Evolutionary conservation across 345 rosid species (phyloP).

Genomic region (Anastatica hierochuntica): DNA sequence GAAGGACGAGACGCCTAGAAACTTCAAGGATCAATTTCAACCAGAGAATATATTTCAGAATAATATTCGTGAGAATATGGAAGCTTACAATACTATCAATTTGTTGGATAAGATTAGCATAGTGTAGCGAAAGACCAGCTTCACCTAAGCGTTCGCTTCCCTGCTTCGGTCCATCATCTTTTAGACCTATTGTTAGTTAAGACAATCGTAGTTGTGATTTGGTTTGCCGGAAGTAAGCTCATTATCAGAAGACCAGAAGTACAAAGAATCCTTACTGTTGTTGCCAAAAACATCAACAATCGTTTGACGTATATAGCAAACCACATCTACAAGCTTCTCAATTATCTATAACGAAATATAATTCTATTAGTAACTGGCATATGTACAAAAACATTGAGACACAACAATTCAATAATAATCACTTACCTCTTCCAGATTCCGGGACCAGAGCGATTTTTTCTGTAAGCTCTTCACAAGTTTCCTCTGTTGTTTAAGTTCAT

Average conservation of each 20-base stretch:
- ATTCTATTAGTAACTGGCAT: neutral
- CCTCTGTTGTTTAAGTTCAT: slow-evolving; percentile 62
- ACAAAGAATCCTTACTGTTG: slow-evolving; percentile 31
- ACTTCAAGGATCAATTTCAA: slow-evolving; percentile 8
- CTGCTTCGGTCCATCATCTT: slow-evolving; percentile 18
- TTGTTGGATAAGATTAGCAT: slow-evolving; percentile 79
- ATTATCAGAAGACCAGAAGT: neutral
- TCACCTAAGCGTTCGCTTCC: slow-evolving; percentile 49
- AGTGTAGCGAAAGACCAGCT: slow-evolving; percentile 86
- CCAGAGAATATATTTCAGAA: neutral
- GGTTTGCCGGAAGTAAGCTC: neutral
- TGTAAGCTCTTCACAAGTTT: slow-evolving; percentile 61
- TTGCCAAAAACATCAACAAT: slow-evolving; percentile 65
- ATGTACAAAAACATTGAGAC: neutral
- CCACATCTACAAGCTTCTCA: slow-evolving; percentile 64
- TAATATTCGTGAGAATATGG: neutral
- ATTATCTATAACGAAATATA: slow-evolving; percentile 40
- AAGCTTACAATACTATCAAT: slow-evolving; percentile 74
- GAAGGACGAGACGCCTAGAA: slow-evolving; percentile 65
- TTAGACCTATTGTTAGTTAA: slow-evolving; percentile 19
- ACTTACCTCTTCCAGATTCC: slow-evolving; percentile 66
- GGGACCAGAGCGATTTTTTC: slow-evolving; percentile 91
- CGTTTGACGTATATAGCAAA: slow-evolving; percentile 48
- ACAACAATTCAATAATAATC: neutral
- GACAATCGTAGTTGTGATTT: neutral